phyloP scores from a whole-genome alignment of 2,329 filamentous ascomycete genomes.

The Fusarium mangiferae region DNA sequence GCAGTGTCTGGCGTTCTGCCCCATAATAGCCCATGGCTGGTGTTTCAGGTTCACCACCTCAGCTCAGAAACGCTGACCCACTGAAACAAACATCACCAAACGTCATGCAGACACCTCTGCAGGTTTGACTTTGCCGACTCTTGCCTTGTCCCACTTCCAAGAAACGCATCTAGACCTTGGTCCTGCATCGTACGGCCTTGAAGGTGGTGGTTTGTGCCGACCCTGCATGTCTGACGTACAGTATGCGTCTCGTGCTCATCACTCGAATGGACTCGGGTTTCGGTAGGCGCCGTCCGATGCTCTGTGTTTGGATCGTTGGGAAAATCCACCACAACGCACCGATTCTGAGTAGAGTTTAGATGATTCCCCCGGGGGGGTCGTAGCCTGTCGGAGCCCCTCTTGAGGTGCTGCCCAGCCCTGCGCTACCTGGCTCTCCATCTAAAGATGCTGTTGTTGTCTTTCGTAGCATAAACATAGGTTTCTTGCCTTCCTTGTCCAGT shows the following conservation, averaged over 20 bases:
- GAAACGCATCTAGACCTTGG: slow-evolving; percentile 23
- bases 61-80: slow-evolving; percentile 34
- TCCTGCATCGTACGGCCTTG: slow-evolving; percentile 27
- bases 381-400: slow-evolving; percentile 61
- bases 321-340: slow-evolving; percentile 6
- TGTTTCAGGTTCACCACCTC: slow-evolving; percentile 40
- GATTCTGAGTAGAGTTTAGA: slow-evolving; percentile 50
- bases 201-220: slow-evolving; percentile 17
- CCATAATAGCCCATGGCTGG: slow-evolving; percentile 37
- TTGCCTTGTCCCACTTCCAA: slow-evolving; percentile 25
- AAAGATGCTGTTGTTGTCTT: slow-evolving; percentile 67
- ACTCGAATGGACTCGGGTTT: slow-evolving; percentile 30
- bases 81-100: slow-evolving; percentile 40
- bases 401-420: slow-evolving; percentile 58
- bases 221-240: slow-evolving; percentile 31
- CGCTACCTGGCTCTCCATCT: slow-evolving; percentile 65
- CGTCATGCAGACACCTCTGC: slow-evolving; percentile 29
- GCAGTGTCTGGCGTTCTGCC: slow-evolving; percentile 24
- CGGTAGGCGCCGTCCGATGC: slow-evolving; percentile 30
- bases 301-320: slow-evolving; percentile 3
- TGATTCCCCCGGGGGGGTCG: slow-evolving; percentile 70
- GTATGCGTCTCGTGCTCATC: slow-evolving; percentile 25
- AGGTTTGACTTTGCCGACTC: background rate
- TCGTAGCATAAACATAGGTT: slow-evolving; percentile 99
- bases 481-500: slow-evolving; percentile 94